Evolutionary conservation across 2,329 filamentous ascomycete genomes (phyloP).

Genomic region (Blumeria hordei): DNA sequence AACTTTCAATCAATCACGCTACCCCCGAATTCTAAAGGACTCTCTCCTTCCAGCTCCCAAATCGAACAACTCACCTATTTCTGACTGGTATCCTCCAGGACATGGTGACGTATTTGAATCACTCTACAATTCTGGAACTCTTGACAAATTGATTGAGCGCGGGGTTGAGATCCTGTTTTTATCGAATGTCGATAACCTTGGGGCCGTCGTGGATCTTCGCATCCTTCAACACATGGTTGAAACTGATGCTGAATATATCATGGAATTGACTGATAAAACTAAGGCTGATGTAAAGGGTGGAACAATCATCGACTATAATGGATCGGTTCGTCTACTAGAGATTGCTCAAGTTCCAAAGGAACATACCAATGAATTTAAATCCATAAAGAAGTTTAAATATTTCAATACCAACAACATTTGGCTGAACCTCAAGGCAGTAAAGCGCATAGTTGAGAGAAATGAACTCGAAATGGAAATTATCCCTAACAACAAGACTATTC

Average conservation of each 20-base stretch:
- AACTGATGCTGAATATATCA: slow-evolving; percentile 93
- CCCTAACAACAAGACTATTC: slow-evolving; percentile 95
- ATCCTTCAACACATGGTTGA: slow-evolving; percentile 99
- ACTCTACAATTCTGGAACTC: slow-evolving; percentile 93
- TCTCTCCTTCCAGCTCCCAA: slow-evolving; percentile 91
- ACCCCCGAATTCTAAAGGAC: slow-evolving; percentile 95
- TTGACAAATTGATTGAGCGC: slow-evolving; percentile 84
- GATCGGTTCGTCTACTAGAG: slow-evolving; percentile 85
- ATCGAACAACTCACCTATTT: slow-evolving; percentile 62
- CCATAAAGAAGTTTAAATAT: slow-evolving; percentile 99
- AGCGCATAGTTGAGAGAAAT: slow-evolving; percentile 95
- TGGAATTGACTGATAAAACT: slow-evolving; percentile 99
- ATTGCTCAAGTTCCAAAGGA: slow-evolving; percentile 99
- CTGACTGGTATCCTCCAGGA: slow-evolving; percentile 95
- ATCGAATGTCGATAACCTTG: slow-evolving; percentile 96
- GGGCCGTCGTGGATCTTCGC: slow-evolving; percentile 88
- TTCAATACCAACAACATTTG: slow-evolving; percentile 99
- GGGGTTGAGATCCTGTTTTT: slow-evolving; percentile 97
- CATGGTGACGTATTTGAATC: slow-evolving; percentile 99
- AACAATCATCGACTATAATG: slow-evolving; percentile 99
- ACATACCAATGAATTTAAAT: slow-evolving; percentile 99
- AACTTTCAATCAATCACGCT: slow-evolving; percentile 98
- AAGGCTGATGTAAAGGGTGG: slow-evolving; percentile 99
- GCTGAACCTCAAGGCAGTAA: slow-evolving; percentile 93
- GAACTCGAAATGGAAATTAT: slow-evolving; percentile 99